Evolutionary conservation across 2,329 filamentous ascomycete species (phyloP).

Genomic region (Diaporthe nobilis): DNA sequence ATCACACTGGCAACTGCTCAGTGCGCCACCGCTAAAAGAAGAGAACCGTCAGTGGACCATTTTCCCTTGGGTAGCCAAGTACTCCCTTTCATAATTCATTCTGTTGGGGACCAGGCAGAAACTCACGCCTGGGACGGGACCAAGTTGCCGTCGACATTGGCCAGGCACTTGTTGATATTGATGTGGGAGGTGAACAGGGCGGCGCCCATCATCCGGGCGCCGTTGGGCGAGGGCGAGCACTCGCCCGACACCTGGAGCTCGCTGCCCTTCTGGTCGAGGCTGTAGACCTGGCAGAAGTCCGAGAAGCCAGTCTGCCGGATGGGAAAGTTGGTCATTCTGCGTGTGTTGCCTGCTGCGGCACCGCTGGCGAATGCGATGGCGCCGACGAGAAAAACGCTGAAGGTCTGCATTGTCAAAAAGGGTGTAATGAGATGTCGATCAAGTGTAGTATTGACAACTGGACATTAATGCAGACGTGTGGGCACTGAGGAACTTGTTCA

Average conservation of each 20-base stretch:
- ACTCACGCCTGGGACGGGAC: not conserved
- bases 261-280: not conserved
- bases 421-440: not conserved
- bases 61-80: not conserved
- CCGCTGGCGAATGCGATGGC: not conserved
- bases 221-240: not conserved
- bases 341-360: not conserved
- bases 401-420: not conserved
- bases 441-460: not conserved
- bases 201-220: not conserved
- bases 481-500: not conserved
- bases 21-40: not conserved
- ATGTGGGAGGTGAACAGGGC: constrained; percentile 10
- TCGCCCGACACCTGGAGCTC: not conserved
- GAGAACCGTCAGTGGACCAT: not conserved
- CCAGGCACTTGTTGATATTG: constrained; percentile 4
- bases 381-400: not conserved
- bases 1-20: not conserved
- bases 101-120: no score
- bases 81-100: no score
- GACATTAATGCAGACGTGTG: not conserved
- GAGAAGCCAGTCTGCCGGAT: not conserved
- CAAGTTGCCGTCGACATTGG: not conserved
- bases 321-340: not conserved
- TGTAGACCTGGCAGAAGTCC: not conserved